phyloP scores from a whole-genome alignment of 192 early-diverging fungal genomes.

The Coemansia sp. region DNA sequence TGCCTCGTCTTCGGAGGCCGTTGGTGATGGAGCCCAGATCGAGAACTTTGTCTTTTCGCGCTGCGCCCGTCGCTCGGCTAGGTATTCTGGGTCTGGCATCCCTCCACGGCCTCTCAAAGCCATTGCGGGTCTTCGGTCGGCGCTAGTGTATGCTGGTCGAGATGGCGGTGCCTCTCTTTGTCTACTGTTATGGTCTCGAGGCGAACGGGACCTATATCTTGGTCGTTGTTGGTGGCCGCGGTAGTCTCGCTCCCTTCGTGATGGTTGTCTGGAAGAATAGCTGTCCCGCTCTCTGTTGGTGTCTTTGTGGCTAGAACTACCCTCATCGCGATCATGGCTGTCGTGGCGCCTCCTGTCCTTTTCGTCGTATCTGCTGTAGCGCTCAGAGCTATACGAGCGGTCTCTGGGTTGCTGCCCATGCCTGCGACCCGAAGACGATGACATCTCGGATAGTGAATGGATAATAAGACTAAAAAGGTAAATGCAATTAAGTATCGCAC shows the following conservation, averaged over 20 bases:
- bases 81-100: conserved; percentile 27
- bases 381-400: neutral
- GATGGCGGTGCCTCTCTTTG: neutral
- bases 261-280: neutral
- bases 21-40: conserved; percentile 60
- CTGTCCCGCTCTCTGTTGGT: neutral
- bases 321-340: neutral
- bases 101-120: conserved; percentile 5
- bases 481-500: neutral
- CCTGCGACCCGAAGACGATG: neutral
- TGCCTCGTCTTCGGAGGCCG: conserved; percentile 53
- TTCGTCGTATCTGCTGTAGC: neutral
- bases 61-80: conserved; percentile 36
- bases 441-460: neutral
- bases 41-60: conserved; percentile 48
- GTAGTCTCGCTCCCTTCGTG: conserved; percentile 1
- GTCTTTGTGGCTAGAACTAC: neutral
- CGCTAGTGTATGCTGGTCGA: neutral
- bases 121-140: neutral
- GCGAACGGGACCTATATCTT: neutral
- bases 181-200: neutral
- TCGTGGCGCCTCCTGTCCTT: neutral
- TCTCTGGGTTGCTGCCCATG: neutral
- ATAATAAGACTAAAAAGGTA: neutral
- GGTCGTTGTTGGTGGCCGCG: neutral